Evolutionary conservation across 2,329 filamentous ascomycete genomes (phyloP).

Genomic region (Paecilomyces niveus): DNA sequence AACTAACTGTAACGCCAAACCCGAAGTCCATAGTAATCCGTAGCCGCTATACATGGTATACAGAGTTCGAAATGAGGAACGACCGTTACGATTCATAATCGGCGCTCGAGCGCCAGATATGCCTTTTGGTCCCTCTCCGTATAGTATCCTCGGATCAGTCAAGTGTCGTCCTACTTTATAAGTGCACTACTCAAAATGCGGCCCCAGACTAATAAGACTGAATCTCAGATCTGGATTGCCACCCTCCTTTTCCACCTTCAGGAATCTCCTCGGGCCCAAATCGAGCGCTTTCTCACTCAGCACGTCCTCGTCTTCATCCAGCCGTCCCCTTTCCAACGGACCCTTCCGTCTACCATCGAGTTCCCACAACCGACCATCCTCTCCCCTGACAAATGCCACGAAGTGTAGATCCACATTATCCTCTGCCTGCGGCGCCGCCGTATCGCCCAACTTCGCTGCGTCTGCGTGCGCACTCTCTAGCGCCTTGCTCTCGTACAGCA

Average conservation of each 20-base stretch:
- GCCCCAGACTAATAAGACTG: constrained; percentile 55
- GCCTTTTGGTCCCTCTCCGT: neutral
- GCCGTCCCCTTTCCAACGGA: constrained; percentile 59
- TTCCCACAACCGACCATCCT: constrained; percentile 69
- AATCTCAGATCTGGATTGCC: constrained; percentile 54
- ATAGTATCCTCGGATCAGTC: neutral
- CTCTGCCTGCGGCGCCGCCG: constrained; percentile 66
- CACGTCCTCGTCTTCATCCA: constrained; percentile 60
- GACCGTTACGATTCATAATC: neutral
- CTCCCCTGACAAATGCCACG: constrained; percentile 81
- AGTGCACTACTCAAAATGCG: constrained; percentile 42
- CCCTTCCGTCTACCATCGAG: constrained; percentile 69
- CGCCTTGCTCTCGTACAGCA: constrained; percentile 69
- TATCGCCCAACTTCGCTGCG: constrained; percentile 72
- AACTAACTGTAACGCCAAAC: neutral
- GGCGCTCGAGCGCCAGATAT: neutral
- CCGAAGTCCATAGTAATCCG: neutral
- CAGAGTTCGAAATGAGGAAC: neutral
- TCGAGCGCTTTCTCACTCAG: constrained; percentile 68
- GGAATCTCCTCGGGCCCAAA: constrained; percentile 57
- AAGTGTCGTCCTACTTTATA: neutral
- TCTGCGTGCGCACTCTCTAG: constrained; percentile 72
- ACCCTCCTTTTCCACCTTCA: constrained; percentile 50
- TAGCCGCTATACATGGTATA: neutral
- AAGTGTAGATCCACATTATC: constrained; percentile 90